Base-by-base conservation (phyloP, 2,329 filamentous ascomycete species). In the Claviceps capensis region DNA sequence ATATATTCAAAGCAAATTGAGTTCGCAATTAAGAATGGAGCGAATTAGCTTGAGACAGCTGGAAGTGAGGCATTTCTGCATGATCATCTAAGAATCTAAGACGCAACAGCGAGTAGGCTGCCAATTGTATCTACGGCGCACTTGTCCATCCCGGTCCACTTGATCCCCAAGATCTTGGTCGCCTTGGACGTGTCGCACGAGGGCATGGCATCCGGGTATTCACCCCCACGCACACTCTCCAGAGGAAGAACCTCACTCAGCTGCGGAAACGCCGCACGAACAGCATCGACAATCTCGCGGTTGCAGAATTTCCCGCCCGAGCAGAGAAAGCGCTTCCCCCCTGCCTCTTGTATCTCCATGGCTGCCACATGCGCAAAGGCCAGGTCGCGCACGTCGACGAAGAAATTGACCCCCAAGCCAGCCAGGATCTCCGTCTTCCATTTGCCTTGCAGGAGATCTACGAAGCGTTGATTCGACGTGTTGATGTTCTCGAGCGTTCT, bases 301-400 rank as follows among this genome's bases (percentile, higher is more conserved):
- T 77, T 76, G 53, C 59, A 67, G 62, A 70, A 79, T 58, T 63
- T 65, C 8, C 75, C 75, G 0, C 68, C 68, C 1, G 71, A 72
- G 7, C 71, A 67, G 56, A 81, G 74, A 55, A 80, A 69, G 38
- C 78, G 66, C 61, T 72, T 69, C 17, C 76, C 77, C 26, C 69
- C 71, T 0, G 73, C 74, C 43, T 67, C 69, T 4, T 69, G 64
- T 51, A 63, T 62, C 63, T 78, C 76, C 49, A 79, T 62, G 2
- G 77, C 77, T 47, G 67, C 64, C 19, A 81, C 63, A 58, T 81
- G 78, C 7, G 76, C 77, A 46, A 59, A 58, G 1, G 78, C 77
- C 0, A 75, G 71, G 58, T 81, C 77, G 26, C 78, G 69, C 37
- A 81, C 78, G 60, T 81, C 78, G 40, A 79, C 67, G 72, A 73